Evolutionary conservation across 768 basidiomycete genomes (phyloP).

Genomic region (Mycena albidolilacea): DNA sequence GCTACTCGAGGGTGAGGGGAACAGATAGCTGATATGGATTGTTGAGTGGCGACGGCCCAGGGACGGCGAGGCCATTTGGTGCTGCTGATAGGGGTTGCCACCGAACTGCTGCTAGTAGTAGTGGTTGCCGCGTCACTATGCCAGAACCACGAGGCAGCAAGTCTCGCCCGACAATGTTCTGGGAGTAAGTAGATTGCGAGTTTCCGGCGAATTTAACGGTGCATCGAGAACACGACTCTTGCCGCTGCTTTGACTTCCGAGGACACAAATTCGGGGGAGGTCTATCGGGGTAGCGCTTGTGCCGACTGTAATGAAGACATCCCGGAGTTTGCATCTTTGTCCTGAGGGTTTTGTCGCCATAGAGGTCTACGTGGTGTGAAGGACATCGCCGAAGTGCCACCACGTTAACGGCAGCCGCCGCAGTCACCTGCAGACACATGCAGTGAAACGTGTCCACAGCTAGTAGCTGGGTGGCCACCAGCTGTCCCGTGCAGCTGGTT

Average conservation of each 20-base stretch:
- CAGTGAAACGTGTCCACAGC: no score
- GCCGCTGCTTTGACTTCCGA: constrained; percentile 93
- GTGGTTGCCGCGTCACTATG: constrained; percentile 96
- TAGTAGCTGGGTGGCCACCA: no score
- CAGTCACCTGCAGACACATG: no score
- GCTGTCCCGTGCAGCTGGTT: no score
- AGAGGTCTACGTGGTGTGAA: constrained; percentile 44
- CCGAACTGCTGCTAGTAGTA: constrained; percentile 50
- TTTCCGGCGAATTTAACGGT: neutral
- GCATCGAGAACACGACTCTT: constrained; percentile 91
- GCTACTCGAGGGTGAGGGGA: constrained; percentile 89
- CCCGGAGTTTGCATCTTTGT: constrained; percentile 89
- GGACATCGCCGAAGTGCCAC: no score
- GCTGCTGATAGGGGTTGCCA: no score
- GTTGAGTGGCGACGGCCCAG: constrained; percentile 65
- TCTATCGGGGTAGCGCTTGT: constrained; percentile 85
- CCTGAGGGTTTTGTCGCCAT: constrained; percentile 73
- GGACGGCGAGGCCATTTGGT: constrained; percentile 48
- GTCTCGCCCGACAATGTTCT: constrained; percentile 99
- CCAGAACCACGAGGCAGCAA: constrained; percentile 99
- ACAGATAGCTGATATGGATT: constrained; percentile 68
- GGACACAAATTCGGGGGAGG: constrained; percentile 92
- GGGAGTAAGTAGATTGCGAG: constrained; percentile 31
- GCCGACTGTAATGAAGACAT: constrained; percentile 90
- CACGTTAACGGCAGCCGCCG: no score